These are phyloP conservation scores for Penicillium soppii DNA, from an alignment of 495 filamentous ascomycete species.

Conservation along the genomic window DNA sequence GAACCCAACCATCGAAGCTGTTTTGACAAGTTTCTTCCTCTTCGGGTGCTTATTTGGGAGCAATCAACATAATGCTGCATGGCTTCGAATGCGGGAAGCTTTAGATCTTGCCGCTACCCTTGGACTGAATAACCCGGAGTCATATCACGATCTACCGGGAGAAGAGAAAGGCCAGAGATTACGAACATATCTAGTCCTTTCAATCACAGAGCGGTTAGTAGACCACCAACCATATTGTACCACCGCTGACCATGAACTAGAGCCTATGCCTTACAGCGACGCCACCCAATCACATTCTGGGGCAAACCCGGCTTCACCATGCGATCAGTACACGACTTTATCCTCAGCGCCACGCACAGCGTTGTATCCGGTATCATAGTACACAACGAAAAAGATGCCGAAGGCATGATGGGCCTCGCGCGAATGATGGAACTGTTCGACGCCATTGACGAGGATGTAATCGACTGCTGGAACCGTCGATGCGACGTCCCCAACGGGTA, in stretches of 20 bases:
- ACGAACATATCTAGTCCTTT: slow-evolving; percentile 57
- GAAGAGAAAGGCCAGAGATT: slow-evolving; percentile 45
- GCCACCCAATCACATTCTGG: slow-evolving; percentile 41
- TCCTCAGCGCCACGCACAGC: slow-evolving; percentile 38
- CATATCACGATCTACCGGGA: slow-evolving; percentile 43
- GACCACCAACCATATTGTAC: too few relatives aligned
- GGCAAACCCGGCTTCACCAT: slow-evolving; percentile 38
- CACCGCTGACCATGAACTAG: slow-evolving; percentile 28
- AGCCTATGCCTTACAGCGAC: slow-evolving; percentile 71
- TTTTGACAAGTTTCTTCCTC: slow-evolving; percentile 77
- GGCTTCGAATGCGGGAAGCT: slow-evolving; percentile 61
- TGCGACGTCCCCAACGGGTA: slow-evolving; percentile 34
- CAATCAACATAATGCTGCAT: slow-evolving; percentile 54
- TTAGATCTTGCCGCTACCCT: slow-evolving; percentile 57
- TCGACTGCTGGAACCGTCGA: slow-evolving; percentile 42
- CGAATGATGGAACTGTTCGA: slow-evolving; percentile 45
- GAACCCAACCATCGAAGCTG: slow-evolving; percentile 63
- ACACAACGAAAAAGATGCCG: slow-evolving; percentile 44
- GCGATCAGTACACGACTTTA: slow-evolving; percentile 38
- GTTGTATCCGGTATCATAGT: slow-evolving; percentile 45
- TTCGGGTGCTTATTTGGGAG: slow-evolving; percentile 75
- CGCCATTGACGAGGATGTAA: slow-evolving; percentile 42
- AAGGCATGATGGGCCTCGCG: slow-evolving; percentile 44
- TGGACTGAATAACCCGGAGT: slow-evolving; percentile 56
- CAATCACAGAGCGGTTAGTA: slow-evolving; percentile 55